Percentiles rank a stretch among this genome's conserved stretches.
phyloP scores from a whole-genome alignment of 345 rosid genomes.

The Zanthoxylum bungeanum region DNA sequence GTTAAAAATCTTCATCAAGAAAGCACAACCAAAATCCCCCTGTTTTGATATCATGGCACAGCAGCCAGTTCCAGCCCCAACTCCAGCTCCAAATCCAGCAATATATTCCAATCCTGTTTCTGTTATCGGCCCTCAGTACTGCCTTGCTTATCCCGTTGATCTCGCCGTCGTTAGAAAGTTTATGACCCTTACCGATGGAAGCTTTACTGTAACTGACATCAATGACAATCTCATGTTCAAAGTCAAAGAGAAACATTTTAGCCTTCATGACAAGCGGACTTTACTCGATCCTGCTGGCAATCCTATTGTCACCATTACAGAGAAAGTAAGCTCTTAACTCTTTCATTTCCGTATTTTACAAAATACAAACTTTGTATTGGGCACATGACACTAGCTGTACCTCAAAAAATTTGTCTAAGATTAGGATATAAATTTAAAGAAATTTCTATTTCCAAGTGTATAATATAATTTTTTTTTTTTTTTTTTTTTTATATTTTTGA shows the following conservation, averaged over 20 bases:
- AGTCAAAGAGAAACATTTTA: slow-evolving; percentile 18
- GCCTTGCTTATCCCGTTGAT: slow-evolving; percentile 23
- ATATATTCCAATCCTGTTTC: not conserved
- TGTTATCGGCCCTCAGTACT: slow-evolving; percentile 18
- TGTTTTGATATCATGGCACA: not conserved
- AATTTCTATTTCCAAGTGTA: too few species aligned
- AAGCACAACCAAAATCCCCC: too few species aligned
- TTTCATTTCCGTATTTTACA: too few species aligned
- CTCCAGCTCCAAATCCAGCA: not conserved
- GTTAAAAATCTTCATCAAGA: too few species aligned
- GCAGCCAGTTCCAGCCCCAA: not conserved
- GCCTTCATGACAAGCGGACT: slow-evolving; percentile 14
- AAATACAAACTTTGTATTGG: too few species aligned
- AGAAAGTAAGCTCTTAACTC: not conserved
- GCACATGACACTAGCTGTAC: too few species aligned
- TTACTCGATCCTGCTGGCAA: slow-evolving; percentile 21
- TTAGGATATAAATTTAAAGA: too few species aligned
- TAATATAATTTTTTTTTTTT: too few species aligned
- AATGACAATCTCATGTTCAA: slow-evolving; percentile 24
- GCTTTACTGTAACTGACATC: slow-evolving; percentile 19
- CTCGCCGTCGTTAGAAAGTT: slow-evolving; percentile 23
- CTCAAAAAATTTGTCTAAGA: too few species aligned
- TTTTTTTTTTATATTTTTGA: too few species aligned
- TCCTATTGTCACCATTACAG: slow-evolving; percentile 14
- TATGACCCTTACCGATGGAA: slow-evolving; percentile 11